phyloP scores from a whole-genome alignment of 2,329 filamentous ascomycete species.

The Alternaria sp. region DNA sequence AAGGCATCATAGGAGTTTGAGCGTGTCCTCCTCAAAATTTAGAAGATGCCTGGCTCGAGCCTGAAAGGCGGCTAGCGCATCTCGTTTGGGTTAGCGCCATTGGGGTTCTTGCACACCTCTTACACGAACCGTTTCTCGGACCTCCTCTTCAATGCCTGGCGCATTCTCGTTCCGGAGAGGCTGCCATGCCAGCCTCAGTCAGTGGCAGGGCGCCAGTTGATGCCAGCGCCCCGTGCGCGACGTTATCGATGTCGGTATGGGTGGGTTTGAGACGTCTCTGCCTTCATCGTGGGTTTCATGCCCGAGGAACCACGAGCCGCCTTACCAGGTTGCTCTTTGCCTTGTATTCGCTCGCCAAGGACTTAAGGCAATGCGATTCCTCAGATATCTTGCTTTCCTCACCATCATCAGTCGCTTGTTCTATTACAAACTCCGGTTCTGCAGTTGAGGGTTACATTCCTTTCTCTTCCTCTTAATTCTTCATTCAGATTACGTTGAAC shows the following conservation, averaged over 20 bases:
- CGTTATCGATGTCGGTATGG: conserved; percentile 33
- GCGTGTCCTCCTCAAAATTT: conserved; percentile 33
- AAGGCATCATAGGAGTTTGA: conserved; percentile 47
- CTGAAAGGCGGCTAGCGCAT: conserved; percentile 10
- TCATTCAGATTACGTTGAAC: conserved; percentile 50
- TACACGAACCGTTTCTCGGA: conserved; percentile 44
- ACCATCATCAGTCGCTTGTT: conserved; percentile 44
- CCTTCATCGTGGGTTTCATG: conserved; percentile 52
- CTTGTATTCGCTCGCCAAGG: conserved; percentile 43
- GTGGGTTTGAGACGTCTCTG: conserved; percentile 46
- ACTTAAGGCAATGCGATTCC: conserved; percentile 35
- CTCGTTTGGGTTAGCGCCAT: conserved; percentile 25
- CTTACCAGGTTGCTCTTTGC: conserved; percentile 30
- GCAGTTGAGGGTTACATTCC: conserved; percentile 51
- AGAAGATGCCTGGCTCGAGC: conserved; percentile 8
- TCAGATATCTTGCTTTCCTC: conserved; percentile 33
- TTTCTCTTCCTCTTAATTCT: conserved; percentile 48
- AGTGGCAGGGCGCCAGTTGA: conserved; percentile 31
- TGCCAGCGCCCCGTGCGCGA: conserved; percentile 35
- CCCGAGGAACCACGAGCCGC: conserved; percentile 42
- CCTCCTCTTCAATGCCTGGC: conserved; percentile 42
- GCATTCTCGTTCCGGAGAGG: conserved; percentile 27
- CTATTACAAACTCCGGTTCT: conserved; percentile 31
- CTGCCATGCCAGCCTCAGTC: conserved; percentile 37
- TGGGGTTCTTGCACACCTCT: conserved; percentile 34